Conservation (phyloP, 495 filamentous ascomycete genomes). For the Penicillium odoratum region DNA sequence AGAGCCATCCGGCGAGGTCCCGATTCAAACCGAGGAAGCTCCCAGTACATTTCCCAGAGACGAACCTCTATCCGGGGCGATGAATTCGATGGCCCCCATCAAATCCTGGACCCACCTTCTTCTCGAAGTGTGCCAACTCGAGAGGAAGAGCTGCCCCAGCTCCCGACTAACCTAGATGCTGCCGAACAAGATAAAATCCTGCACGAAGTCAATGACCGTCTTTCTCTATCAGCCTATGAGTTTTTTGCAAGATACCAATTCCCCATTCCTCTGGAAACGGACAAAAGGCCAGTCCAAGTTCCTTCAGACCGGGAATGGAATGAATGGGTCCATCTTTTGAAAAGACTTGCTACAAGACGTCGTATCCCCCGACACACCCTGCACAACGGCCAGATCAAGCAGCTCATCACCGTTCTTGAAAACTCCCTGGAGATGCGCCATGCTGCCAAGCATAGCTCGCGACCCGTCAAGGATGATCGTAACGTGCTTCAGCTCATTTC, state of each 20-base stretch:
- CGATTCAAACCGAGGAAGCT: constrained; percentile 47
- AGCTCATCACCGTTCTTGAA: constrained; percentile 78
- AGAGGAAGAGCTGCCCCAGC: constrained; percentile 75
- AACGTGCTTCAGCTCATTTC: constrained; percentile 86
- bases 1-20: constrained; percentile 38
- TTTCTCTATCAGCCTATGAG: constrained; percentile 83
- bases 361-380: constrained; percentile 79
- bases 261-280: constrained; percentile 75
- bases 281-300: constrained; percentile 76
- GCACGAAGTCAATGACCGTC: constrained; percentile 74
- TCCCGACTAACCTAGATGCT: constrained; percentile 78
- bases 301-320: constrained; percentile 87
- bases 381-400: constrained; percentile 88
- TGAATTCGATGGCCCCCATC: constrained; percentile 85
- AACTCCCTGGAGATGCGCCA: constrained; percentile 86
- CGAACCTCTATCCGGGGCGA: constrained; percentile 72
- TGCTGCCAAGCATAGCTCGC: constrained; percentile 76
- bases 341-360: constrained; percentile 80
- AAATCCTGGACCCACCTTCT: constrained; percentile 68
- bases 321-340: constrained; percentile 87
- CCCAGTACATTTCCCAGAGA: constrained; percentile 62
- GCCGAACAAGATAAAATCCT: constrained; percentile 83
- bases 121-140: constrained; percentile 66
- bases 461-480: constrained; percentile 84
- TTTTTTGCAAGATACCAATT: constrained; percentile 90